These are phyloP conservation scores for Lanzia echinophila DNA, from an alignment of 2,329 filamentous ascomycete species.

Conservation along the genomic window DNA sequence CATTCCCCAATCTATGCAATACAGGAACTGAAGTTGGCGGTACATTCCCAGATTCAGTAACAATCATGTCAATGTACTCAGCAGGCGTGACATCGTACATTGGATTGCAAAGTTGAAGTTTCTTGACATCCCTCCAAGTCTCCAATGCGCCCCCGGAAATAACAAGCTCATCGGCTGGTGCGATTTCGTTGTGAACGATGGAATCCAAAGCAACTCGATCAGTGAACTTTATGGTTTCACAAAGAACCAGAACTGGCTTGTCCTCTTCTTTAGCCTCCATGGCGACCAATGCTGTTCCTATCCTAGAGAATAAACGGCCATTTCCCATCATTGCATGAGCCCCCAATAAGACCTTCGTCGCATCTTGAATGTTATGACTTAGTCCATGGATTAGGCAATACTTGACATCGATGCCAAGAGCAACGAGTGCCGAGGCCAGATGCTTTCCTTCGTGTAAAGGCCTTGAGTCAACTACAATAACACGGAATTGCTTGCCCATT, in stretches of 20 bases:
- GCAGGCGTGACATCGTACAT: conserved; percentile 91
- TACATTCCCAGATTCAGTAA: conserved; percentile 84
- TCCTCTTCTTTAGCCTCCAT: conserved; percentile 71
- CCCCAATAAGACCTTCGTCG: conserved; percentile 63
- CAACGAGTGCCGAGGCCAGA: conserved; percentile 63
- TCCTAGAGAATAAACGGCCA: conserved; percentile 78
- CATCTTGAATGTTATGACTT: conserved; percentile 63
- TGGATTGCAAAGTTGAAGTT: conserved; percentile 61
- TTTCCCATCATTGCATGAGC: conserved; percentile 96
- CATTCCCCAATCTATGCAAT: conserved; percentile 53
- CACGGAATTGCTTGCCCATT: conserved; percentile 67
- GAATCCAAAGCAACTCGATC: conserved; percentile 85
- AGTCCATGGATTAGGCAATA: conserved; percentile 79
- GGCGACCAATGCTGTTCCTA: conserved; percentile 81
- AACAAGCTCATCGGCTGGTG: conserved; percentile 59
- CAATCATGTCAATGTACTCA: conserved; percentile 78
- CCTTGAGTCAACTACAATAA: conserved; percentile 75
- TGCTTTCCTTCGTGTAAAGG: conserved; percentile 64
- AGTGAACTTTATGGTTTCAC: conserved; percentile 93
- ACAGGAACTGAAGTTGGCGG: conserved; percentile 80
- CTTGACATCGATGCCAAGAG: conserved; percentile 64
- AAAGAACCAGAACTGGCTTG: conserved; percentile 80
- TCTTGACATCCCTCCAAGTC: conserved; percentile 51
- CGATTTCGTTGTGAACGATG: conserved; percentile 90
- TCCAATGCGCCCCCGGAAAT: conserved; percentile 35